Evolutionary conservation across 2,329 filamentous ascomycete genomes (phyloP), one percentile per base, ranked within the genome.

Genomic region (Basipetospora chlamydospora): DNA sequence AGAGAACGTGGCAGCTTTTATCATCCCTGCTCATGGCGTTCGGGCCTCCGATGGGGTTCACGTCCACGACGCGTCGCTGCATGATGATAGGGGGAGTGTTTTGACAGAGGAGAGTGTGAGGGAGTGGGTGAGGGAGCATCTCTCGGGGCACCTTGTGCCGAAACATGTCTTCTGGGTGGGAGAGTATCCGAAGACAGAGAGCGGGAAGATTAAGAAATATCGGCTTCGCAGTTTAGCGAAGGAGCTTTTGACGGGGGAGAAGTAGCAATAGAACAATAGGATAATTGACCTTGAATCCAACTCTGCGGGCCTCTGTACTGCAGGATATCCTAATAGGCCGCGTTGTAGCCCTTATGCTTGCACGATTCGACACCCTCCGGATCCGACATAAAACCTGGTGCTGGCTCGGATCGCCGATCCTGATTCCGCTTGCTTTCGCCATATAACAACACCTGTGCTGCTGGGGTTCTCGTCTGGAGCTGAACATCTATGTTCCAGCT

Each of bases 141-240:
- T 96, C 42, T 72, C 69, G 21, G 74, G 73, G 44, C 82, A 88
- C 56, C 73, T 95, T 51, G 83, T 83, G 36, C 88, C 88, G 0
- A 90, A 82, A 57, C 74, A 88, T 52, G 70, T 96, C n/a, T 94
- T 94, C 52, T 94, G 82, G 70, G 66, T 82, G 0, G 67, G 77
- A 1, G 72, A 76, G n/a, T 92, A 83, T 53, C 88, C 88, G 15
- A 95, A 94, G 69, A 98, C 90, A 25, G 82, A 86, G 5, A 94
- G 85, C 54, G 88, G 88, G 17, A 98, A 98, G 71, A 87, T 96
- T 39, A 85, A 94, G 61, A 95, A 96, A 61, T 95, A 81, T 54
- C 88, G 80, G 61, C 55, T 96, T 48, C 71, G 73, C 49, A 80
- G 86, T 12, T 61, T 68, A 49, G 87, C 65, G 1, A 56, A 52